Base-by-base conservation (phyloP, 305 asterid species). In the Solanum aculeatissimum region DNA sequence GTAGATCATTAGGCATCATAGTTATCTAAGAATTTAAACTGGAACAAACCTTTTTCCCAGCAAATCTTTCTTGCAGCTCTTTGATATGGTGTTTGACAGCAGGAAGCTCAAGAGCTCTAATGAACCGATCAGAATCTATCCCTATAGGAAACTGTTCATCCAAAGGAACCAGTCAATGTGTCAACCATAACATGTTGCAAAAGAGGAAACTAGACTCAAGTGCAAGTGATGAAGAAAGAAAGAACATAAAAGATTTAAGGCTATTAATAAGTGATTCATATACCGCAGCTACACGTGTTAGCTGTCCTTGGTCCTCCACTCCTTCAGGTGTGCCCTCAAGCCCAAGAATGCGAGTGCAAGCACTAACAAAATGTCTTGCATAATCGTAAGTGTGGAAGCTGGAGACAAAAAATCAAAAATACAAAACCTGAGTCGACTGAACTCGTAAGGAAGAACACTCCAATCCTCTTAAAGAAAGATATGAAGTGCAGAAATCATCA, bases 301-400 rank as follows among this genome's bases (percentile, higher is more conserved):
- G 90, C 92, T 94, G 91, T 83, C 97, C 98, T 89, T 95, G 98
- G 89, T 94, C 97, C 93, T 95, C 98, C 83, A 95, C 98, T 75
- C 98, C 98, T 89, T 94, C 98, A 75, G 98, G 98, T 86, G 97
- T 94, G 83, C 98, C 98, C 92, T 95, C 98, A 77, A 95, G 94
- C 85, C 98, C 98, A 77, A 95, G 97, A 87, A 95, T 95, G 86
- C 98, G 98, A 85, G 98, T 93, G 85, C 98, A 95, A 57, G 98
- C 98, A 85, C 98, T 95, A 78, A 94, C 97, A 84, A 95, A 95
- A 86, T 95, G 98, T 81, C 97, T 89, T 86, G 98, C 98, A 88
- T 95, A 95, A 90, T 95, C 98, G 72, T 95, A 95, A 38, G 98
- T 95, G 87, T 95, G 98, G 89, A 95, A 95, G 83, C 98, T 95